Percentiles rank a stretch among this genome's conserved stretches.
Conservation (phyloP, 495 filamentous ascomycete species). For the Aspergillus biplanus region DNA sequence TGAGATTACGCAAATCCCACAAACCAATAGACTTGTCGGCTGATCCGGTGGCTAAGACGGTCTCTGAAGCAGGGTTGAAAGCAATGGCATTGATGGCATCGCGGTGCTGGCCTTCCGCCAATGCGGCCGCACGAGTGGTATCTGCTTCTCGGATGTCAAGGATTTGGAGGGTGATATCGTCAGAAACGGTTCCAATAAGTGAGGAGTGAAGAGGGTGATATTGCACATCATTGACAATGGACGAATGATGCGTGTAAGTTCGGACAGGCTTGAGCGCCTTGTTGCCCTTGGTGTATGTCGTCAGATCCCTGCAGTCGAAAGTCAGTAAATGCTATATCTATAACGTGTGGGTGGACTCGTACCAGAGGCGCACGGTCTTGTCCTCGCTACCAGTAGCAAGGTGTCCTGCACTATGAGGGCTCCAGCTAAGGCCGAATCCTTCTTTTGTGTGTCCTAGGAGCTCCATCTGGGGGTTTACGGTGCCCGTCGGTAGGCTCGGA, state of each 20-base stretch:
- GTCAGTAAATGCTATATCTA: background rate
- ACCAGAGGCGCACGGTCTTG: constrained; percentile 88
- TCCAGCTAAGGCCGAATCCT: constrained; percentile 96
- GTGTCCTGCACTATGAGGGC: constrained; percentile 76
- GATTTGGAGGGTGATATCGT: constrained; percentile 91
- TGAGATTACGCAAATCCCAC: constrained; percentile 92
- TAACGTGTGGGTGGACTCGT: constrained; percentile 28
- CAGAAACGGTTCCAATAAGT: constrained; percentile 90
- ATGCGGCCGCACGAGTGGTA: constrained; percentile 64
- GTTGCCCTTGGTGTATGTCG: constrained; percentile 67
- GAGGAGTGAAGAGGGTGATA: constrained; percentile 81
- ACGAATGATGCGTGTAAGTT: constrained; percentile 84
- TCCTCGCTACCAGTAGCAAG: constrained; percentile 91
- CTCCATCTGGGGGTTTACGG: constrained; percentile 78
- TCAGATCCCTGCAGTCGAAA: constrained; percentile 66
- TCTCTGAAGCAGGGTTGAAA: constrained; percentile 89
- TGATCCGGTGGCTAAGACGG: constrained; percentile 86
- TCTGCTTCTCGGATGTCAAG: constrained; percentile 75
- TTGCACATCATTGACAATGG: constrained; percentile 96
- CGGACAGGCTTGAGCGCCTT: constrained; percentile 69
- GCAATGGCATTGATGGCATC: constrained; percentile 94
- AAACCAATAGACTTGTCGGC: constrained; percentile 92
- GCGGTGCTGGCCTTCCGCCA: constrained; percentile 69
- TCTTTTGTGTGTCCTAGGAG: constrained; percentile 84
- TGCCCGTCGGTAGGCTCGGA: constrained; percentile 68